Base-by-base conservation (phyloP, 2,329 filamentous ascomycete genomes). In the Aspergillus terreus region DNA sequence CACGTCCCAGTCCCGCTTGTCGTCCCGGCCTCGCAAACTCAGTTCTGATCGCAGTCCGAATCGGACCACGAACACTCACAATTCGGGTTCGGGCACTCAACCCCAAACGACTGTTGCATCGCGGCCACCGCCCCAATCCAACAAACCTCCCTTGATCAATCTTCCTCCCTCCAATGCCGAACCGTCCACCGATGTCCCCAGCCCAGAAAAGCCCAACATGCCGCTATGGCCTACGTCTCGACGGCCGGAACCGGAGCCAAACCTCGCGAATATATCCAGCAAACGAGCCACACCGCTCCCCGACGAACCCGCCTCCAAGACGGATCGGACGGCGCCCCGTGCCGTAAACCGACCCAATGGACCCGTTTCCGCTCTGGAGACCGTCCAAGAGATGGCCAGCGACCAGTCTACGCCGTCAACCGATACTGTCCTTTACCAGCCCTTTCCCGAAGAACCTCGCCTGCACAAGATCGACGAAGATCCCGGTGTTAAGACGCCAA, bases 301-400 rank as follows among this genome's bases (percentile, higher is more conserved):
- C 15, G 68, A 70, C 15, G 65, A 69, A 2, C 51, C 58, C 40
- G 52, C 59, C 27, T 44, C 59, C n/a, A 68, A 67, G 41, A 42
- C 72, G 44, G 73, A 76, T 49, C 75, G 63, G 52, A 66, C 59
- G 52, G 60, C 58, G 23, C 55, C 59, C 43, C 82, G 73, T 76
- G 80, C 65, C 83, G 84, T 64, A 15, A 79, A 77, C 32, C 79
- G 85, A 58, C 77, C 79, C 47, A 83, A 78, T 65, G 81, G 78
- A 51, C 81, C 79, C 47, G 80, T 76, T 33, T 79, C 85, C 45
- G 83, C 82, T 44, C 75, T 96, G 51, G 92, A 95, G 72, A 96
- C 94, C 0, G 92, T 97, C 14, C 88, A 96, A 67, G 92, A 96
- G 77, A 68, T 66, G 63, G 85, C 87, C 49, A 94, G 90, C 72